phyloP scores from a whole-genome alignment of 495 filamentous ascomycete species.

The Penicillium waksmanii region DNA sequence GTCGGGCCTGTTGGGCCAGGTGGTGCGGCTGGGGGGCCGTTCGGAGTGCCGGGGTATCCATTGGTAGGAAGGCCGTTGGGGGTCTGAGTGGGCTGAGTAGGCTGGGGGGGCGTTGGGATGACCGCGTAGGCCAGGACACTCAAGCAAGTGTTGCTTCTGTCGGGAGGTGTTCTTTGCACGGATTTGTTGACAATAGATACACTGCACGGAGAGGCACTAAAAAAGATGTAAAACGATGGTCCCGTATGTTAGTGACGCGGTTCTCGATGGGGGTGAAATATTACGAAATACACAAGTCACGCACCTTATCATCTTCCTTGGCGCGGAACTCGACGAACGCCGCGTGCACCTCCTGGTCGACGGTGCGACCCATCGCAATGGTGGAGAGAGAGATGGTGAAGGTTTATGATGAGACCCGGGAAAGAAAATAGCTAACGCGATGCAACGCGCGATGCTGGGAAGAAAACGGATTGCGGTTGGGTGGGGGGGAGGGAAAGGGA shows the following conservation, averaged over 20 bases:
- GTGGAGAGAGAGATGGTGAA: conserved; percentile 14
- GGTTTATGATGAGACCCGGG: not conserved
- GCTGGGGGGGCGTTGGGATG: conserved; percentile 47
- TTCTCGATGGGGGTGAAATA: conserved; percentile 35
- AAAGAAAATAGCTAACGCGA: not conserved
- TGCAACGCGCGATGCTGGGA: conserved; percentile 4
- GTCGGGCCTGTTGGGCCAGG: conserved; percentile 38
- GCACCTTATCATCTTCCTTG: conserved; percentile 65
- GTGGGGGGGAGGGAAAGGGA: conserved; percentile 20
- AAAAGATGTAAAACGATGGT: conserved; percentile 16
- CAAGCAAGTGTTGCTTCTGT: conserved; percentile 59
- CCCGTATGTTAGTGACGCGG: conserved; percentile 40
- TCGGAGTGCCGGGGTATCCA: conserved; percentile 53
- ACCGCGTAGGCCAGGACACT: conserved; percentile 55
- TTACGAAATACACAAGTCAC: conserved; percentile 54
- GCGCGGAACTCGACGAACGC: conserved; percentile 63
- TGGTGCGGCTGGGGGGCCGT: conserved; percentile 40
- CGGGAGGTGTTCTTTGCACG: conserved; percentile 62
- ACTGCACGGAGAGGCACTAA: conserved; percentile 62
- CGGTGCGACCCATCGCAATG: conserved; percentile 57
- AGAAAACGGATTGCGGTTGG: conserved; percentile 11
- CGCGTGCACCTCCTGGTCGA: conserved; percentile 61
- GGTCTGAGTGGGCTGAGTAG: conserved; percentile 42
- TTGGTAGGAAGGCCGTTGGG: conserved; percentile 52
- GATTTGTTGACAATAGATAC: conserved; percentile 62